phyloP scores from a whole-genome alignment of 805 yeast species.

The Candida anglica region DNA sequence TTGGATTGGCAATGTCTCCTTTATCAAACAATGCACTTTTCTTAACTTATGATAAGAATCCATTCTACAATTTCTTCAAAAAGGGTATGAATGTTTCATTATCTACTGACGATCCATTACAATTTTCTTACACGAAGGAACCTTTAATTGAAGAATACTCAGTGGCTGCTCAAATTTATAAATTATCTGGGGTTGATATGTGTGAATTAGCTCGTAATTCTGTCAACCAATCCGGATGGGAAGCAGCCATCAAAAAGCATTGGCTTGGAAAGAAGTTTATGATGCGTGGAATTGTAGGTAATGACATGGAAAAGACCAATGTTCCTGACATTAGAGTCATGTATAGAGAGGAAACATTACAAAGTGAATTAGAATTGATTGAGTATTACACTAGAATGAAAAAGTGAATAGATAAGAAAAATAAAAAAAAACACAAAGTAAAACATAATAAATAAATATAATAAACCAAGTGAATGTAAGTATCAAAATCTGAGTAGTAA shows the following conservation, averaged over 20 bases:
- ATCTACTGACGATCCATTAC: constrained; percentile 97
- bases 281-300: constrained; percentile 66
- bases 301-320: constrained; percentile 89
- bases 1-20: constrained; percentile 98
- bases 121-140: constrained; percentile 94
- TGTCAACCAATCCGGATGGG: constrained; percentile 93
- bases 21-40: constrained; percentile 94
- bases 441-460: background rate
- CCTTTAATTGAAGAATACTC: constrained; percentile 97
- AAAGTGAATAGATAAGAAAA: background rate
- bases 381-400: constrained; percentile 45
- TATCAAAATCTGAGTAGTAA: too few species aligned
- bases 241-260: constrained; percentile 75
- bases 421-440: background rate
- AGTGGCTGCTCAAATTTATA: constrained; percentile 97
- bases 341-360: constrained; percentile 78
- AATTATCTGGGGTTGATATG: constrained; percentile 92
- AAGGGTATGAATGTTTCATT: constrained; percentile 92
- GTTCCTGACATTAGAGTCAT: constrained; percentile 87
- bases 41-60: constrained; percentile 94
- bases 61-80: constrained; percentile 85
- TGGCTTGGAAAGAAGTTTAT: constrained; percentile 79
- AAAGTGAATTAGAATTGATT: constrained; percentile 66
- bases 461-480: too few species aligned
- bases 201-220: constrained; percentile 94